Evolutionary conservation across 441 rosid genomes (phyloP).

Genomic region (Flueggea neowawraea): DNA sequence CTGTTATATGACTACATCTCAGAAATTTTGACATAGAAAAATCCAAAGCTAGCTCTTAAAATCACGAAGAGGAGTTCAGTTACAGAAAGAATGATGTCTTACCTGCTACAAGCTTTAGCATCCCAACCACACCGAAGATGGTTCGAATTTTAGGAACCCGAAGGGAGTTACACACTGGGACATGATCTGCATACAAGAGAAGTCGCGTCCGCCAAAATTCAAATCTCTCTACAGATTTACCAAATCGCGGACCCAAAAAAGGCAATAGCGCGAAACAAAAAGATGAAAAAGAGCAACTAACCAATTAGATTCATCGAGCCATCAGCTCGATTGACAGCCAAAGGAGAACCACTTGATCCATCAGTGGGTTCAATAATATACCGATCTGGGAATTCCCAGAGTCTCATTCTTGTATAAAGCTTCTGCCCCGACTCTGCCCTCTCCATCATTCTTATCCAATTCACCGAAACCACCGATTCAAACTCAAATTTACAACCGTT

Average conservation of each 20-base stretch:
- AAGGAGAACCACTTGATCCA: conserved; percentile 58
- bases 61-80: background rate
- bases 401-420: conserved; percentile 67
- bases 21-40: no score
- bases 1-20: conserved; percentile 23
- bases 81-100: conserved; percentile 1
- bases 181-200: conserved; percentile 40
- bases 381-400: conserved; percentile 94
- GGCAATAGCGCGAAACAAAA: background rate
- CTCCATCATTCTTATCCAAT: conserved; percentile 56
- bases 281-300: conserved; percentile 14
- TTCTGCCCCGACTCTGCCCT: conserved; percentile 63
- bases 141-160: conserved; percentile 86
- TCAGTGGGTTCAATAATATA: conserved; percentile 81
- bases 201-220: background rate
- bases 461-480: background rate
- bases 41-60: background rate
- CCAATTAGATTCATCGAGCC: conserved; percentile 70
- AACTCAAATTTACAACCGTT: no score
- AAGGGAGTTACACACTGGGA: conserved; percentile 65
- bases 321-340: conserved; percentile 58
- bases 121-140: conserved; percentile 82
- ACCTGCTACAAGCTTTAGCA: conserved; percentile 97
- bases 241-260: background rate
- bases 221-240: background rate